Conservation (phyloP, 1,284 basidiomycete genomes). For the Golubevia pallescens region DNA sequence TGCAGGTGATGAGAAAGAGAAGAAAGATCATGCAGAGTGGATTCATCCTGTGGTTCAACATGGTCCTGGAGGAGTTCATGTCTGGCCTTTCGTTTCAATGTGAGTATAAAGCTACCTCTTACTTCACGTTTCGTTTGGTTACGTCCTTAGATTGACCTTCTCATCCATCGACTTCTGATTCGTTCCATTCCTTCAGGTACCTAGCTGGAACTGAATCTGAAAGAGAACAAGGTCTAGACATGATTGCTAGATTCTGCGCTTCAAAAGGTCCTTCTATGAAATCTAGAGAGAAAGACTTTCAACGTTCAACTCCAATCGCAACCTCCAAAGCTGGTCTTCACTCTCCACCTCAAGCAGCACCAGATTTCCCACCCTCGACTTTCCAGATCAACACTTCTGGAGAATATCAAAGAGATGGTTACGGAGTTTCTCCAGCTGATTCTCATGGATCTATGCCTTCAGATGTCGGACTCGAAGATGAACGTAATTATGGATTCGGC, state of each 20-base stretch:
- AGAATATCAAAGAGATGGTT: background rate
- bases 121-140: background rate
- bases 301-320: background rate
- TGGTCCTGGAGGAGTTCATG: slow-evolving; percentile 54
- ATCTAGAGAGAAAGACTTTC: background rate
- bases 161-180: too few relatives aligned
- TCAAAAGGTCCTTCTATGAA: too few relatives aligned
- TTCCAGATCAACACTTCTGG: background rate
- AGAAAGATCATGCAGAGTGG: slow-evolving; percentile 16
- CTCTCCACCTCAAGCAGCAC: background rate
- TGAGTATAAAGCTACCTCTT: background rate
- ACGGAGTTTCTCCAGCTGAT: background rate
- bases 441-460: slow-evolving; percentile 35
- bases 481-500: slow-evolving; percentile 12
- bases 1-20: slow-evolving; percentile 3
- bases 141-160: background rate
- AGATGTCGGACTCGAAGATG: slow-evolving; percentile 27
- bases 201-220: slow-evolving; percentile 42
- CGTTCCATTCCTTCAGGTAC: slow-evolving; percentile 14
- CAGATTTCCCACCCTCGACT: background rate
- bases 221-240: slow-evolving; percentile 51
- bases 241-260: slow-evolving; percentile 44
- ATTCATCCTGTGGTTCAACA: slow-evolving; percentile 45
- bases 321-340: background rate
- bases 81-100: slow-evolving; percentile 61